Evolutionary conservation across 2,329 filamentous ascomycete species (phyloP).

Genomic region (Hypoxylon sp.): DNA sequence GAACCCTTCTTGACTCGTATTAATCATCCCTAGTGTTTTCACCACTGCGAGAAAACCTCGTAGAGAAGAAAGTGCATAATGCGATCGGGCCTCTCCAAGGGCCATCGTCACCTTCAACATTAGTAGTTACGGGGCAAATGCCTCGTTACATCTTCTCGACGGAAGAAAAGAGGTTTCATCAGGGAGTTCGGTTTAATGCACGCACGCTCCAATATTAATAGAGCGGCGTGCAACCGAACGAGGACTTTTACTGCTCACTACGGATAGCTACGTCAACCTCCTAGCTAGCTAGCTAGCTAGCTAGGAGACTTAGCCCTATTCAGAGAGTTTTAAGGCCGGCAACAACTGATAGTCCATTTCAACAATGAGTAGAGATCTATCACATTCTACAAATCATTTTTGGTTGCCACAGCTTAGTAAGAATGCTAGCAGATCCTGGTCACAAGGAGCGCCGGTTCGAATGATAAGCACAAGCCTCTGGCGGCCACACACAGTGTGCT

Average conservation of each 20-base stretch:
- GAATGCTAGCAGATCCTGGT: conserved; percentile 1
- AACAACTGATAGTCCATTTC: conserved; percentile 15
- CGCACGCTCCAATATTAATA: conserved; percentile 3
- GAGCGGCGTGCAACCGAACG: neutral
- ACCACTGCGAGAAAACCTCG: conserved; percentile 53
- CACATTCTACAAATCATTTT: conserved; percentile 26
- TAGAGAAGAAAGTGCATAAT: conserved; percentile 17
- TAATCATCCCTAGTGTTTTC: conserved; percentile 47
- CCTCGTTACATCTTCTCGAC: neutral
- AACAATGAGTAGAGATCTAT: conserved; percentile 19
- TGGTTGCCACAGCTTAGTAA: conserved; percentile 25
- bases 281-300: conserved; percentile 7
- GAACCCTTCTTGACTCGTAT: neutral
- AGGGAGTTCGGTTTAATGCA: conserved; percentile 9
- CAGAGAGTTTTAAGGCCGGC: conserved; percentile 4
- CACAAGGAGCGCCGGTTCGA: conserved; percentile 13
- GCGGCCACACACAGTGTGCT: conserved; percentile 1
- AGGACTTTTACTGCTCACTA: conserved; percentile 1
- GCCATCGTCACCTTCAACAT: conserved; percentile 8
- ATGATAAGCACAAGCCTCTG: conserved; percentile 20
- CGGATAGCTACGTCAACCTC: conserved; percentile 19
- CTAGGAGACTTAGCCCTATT: neutral
- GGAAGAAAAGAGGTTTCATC: conserved; percentile 1
- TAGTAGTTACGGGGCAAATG: conserved; percentile 5
- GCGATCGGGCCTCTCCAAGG: neutral